phyloP scores from a whole-genome alignment of 768 basidiomycete genomes.

The Tricholoma flavovirens region DNA sequence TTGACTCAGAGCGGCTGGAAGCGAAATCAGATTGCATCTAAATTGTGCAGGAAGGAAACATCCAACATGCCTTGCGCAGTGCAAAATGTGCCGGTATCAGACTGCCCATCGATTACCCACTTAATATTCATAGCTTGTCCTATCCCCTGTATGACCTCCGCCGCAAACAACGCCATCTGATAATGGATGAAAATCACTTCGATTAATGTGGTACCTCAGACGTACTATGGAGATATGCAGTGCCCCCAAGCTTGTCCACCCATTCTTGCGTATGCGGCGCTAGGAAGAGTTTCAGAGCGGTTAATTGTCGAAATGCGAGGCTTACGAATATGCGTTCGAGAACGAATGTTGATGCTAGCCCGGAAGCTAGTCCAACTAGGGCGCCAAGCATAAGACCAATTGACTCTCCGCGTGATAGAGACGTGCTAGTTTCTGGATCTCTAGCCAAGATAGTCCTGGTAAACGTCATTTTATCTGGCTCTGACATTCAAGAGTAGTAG shows the following conservation, averaged over 20 bases:
- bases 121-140: background rate
- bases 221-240: background rate
- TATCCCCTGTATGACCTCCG: background rate
- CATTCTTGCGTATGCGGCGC: background rate
- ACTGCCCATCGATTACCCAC: background rate
- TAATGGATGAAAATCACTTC: background rate
- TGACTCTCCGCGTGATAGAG: background rate
- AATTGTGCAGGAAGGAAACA: no score
- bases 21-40: background rate
- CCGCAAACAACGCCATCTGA: background rate
- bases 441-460: background rate
- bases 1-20: constrained; percentile 32
- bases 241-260: background rate
- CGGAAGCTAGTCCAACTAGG: background rate
- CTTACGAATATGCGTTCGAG: background rate
- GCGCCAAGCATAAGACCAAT: background rate
- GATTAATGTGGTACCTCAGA: background rate
- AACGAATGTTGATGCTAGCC: background rate
- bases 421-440: background rate
- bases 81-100: background rate
- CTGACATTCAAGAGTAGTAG: no score
- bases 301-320: background rate
- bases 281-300: background rate
- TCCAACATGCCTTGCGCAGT: background rate
- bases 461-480: background rate